Evolutionary conservation across 257 asterid species (phyloP).

Genomic region (Hygrophila difformis): DNA sequence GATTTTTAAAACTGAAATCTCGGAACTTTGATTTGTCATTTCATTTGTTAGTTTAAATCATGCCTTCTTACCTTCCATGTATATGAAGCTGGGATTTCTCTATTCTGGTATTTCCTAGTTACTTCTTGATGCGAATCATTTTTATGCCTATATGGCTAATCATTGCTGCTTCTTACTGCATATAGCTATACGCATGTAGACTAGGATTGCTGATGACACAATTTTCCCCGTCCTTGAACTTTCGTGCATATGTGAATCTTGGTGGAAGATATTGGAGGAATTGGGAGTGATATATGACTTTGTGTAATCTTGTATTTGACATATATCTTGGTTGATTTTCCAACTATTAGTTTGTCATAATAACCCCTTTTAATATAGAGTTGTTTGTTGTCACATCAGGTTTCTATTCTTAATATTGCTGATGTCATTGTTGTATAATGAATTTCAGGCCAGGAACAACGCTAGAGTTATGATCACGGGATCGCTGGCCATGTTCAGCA

Average conservation of each 20-base stretch:
- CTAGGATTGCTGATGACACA: background rate
- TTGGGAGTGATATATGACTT: constrained; percentile 3
- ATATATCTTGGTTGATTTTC: background rate
- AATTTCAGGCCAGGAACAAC: constrained; percentile 58
- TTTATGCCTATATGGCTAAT: background rate
- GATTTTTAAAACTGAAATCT: too few relatives aligned
- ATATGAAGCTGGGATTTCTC: too few relatives aligned
- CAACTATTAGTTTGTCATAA: too few relatives aligned
- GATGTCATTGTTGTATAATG: background rate
- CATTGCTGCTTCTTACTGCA: background rate
- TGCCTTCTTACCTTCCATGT: background rate
- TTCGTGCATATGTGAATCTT: background rate
- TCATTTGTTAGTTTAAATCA: background rate
- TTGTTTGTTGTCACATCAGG: constrained; percentile 1
- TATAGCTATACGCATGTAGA: background rate
- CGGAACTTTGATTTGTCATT: background rate
- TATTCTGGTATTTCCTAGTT: too few relatives aligned
- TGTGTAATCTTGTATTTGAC: background rate
- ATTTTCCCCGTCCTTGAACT: background rate
- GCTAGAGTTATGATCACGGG: constrained; percentile 61
- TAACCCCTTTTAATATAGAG: constrained; percentile 1
- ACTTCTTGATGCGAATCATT: too few relatives aligned
- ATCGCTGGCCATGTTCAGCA: constrained; percentile 53
- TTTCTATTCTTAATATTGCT: too few relatives aligned
- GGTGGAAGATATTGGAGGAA: background rate